A percentile compares a stretch with the other conserved stretches of the same genome.
These are phyloP conservation scores for Picea mariana DNA, from an alignment of 83 land plant species.

Conservation along the genomic window DNA sequence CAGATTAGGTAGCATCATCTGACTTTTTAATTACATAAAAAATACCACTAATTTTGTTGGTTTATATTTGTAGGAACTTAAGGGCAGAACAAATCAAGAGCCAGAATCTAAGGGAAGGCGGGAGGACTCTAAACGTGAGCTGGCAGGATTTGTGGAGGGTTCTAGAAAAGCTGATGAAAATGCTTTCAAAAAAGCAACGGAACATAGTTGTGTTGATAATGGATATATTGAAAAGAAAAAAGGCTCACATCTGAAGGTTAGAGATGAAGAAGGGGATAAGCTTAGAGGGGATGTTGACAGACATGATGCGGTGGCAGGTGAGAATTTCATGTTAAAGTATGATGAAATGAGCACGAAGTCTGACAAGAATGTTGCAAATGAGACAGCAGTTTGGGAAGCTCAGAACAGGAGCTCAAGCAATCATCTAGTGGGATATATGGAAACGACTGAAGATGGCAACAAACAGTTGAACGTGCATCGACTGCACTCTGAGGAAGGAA, in stretches of 20 bases:
- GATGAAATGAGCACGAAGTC: background rate
- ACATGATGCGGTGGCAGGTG: background rate
- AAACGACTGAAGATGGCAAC: conserved; percentile 3
- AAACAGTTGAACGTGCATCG: background rate
- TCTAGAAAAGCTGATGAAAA: background rate
- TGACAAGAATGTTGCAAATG: background rate
- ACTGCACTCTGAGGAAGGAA: background rate
- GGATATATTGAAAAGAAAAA: conserved; percentile 8
- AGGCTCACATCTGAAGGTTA: background rate
- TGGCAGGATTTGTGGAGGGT: background rate
- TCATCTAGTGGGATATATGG: background rate
- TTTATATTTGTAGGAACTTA: background rate
- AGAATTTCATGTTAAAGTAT: background rate
- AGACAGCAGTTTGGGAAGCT: background rate
- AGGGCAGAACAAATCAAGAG: background rate
- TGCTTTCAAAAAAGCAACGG: background rate
- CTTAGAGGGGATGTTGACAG: background rate
- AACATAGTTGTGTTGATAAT: background rate
- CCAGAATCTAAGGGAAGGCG: background rate
- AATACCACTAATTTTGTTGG: background rate
- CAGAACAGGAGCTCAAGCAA: background rate
- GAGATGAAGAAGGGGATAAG: background rate
- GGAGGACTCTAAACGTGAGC: background rate
- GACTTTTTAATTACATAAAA: too few relatives aligned
- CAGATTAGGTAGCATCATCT: too few relatives aligned